phyloP scores from a whole-genome alignment of 140 eudicot species.

The Cichorium intybus region DNA sequence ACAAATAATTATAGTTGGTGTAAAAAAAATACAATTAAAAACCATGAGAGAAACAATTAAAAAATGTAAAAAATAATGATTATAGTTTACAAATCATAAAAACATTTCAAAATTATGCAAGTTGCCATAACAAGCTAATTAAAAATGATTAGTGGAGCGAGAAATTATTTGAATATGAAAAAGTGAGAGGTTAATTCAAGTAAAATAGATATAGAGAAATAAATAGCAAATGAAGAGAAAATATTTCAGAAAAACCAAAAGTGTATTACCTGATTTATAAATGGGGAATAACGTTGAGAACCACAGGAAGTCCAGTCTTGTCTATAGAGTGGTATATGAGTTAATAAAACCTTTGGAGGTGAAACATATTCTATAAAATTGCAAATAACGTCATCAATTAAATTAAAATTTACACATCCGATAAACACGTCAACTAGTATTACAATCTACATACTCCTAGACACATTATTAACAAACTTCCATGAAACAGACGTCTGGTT shows the following conservation, averaged over 20 bases:
- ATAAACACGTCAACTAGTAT: not conserved
- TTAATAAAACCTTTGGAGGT: slow-evolving; percentile 67
- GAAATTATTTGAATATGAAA: slow-evolving; percentile 68
- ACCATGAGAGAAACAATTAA: no score
- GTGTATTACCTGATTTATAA: slow-evolving; percentile 72
- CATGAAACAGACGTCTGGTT: slow-evolving; percentile 53
- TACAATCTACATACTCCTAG: slow-evolving; percentile 47
- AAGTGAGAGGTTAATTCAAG: slow-evolving; percentile 9
- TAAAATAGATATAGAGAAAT: slow-evolving; percentile 1
- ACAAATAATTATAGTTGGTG: no score
- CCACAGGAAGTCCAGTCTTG: slow-evolving; percentile 89
- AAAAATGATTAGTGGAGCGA: no score
- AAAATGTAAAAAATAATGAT: no score
- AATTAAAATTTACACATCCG: not conserved
- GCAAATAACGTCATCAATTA: slow-evolving; percentile 4
- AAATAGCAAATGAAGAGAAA: not conserved
- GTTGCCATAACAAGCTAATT: no score
- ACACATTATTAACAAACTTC: slow-evolving; percentile 50
- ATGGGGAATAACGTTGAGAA: slow-evolving; percentile 65
- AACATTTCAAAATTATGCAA: no score
- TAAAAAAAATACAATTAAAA: no score
- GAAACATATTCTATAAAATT: slow-evolving; percentile 41
- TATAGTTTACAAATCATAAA: no score
- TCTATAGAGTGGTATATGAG: slow-evolving; percentile 91
- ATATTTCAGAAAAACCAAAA: not conserved